A percentile compares a stretch with the other conserved stretches of the same genome.
Conservation (phyloP, 176 grass and related monocot species). For the Miscanthus lutarioriparius region DNA sequence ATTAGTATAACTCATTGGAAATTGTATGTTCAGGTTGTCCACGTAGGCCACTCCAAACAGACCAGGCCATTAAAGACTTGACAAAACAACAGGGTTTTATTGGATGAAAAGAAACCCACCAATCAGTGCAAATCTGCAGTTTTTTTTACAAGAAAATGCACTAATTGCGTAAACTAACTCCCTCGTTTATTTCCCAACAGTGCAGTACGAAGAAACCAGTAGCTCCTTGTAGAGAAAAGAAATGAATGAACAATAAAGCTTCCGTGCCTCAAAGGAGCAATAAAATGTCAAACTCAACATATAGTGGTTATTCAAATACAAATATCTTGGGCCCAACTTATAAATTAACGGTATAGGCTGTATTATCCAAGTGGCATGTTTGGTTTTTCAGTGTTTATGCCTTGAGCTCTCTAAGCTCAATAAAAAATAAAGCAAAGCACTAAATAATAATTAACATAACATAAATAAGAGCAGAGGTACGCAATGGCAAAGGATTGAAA, state of each 20-base stretch:
- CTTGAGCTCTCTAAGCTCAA: slow-evolving; percentile 15
- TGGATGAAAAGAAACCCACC: neutral
- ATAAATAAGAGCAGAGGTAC: neutral
- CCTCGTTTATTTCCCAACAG: neutral
- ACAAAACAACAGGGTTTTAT: neutral
- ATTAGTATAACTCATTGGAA: slow-evolving; percentile 25
- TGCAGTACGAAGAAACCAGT: neutral
- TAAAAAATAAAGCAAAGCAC: neutral
- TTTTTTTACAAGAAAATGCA: neutral
- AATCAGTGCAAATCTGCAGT: neutral
- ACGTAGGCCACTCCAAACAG: neutral
- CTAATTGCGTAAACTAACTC: neutral
- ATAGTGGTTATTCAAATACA: neutral
- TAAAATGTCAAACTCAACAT: neutral
- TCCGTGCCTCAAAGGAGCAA: neutral
- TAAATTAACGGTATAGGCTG: neutral
- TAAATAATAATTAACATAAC: neutral
- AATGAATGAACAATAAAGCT: neutral
- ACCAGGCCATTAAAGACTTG: neutral
- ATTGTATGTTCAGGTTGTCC: neutral
- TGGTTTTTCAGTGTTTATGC: neutral
- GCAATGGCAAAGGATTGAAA: neutral
- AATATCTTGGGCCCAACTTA: neutral
- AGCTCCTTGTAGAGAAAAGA: neutral
- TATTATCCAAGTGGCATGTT: neutral